Conservation (phyloP, 257 asterid species). For the Solanum dulcamara region DNA sequence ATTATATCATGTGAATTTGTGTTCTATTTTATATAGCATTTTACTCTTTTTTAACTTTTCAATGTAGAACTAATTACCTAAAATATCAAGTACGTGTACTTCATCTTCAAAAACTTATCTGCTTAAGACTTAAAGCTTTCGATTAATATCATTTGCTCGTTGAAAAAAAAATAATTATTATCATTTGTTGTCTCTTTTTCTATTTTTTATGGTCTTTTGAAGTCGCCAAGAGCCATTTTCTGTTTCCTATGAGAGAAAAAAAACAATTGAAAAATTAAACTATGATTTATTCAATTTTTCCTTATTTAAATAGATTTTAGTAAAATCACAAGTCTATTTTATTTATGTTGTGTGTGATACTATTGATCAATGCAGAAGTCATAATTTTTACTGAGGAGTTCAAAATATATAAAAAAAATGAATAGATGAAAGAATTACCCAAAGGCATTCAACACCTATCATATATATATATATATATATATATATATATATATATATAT, state of each 20-base stretch:
- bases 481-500: no score
- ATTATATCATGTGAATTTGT: neutral
- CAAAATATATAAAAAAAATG: no score
- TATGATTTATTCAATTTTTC: no score
- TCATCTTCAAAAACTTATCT: fast-evolving
- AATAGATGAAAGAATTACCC: no score
- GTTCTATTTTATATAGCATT: neutral
- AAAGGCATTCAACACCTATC: no score
- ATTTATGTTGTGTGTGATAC: neutral
- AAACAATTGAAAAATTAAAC: no score
- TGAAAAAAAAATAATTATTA: no score
- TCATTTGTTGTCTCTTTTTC: neutral
- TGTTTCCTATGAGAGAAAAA: neutral
- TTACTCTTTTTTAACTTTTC: neutral
- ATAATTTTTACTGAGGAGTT: fast-evolving
- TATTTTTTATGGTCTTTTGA: neutral
- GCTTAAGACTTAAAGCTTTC: neutral
- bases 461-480: no score
- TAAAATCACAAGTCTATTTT: neutral
- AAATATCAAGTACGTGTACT: neutral
- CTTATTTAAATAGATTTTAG: no score
- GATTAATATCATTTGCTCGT: neutral
- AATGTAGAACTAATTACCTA: neutral
- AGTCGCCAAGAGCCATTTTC: neutral
- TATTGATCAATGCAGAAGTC: no score